phyloP scores from a whole-genome alignment of 331 rosid species.

The Pyrus hybrid region DNA sequence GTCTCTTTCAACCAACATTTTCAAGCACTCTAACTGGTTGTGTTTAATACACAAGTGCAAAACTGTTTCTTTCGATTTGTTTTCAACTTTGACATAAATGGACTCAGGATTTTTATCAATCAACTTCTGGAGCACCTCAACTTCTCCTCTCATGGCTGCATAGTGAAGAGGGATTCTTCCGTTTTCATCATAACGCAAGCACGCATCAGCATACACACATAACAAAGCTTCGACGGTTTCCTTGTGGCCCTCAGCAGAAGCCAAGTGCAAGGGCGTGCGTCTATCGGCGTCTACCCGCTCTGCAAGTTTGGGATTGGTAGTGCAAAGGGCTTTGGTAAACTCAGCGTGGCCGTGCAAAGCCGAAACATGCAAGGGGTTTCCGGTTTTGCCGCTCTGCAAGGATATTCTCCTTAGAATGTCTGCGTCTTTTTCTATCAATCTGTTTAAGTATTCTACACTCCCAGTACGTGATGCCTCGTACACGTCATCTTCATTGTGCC shows the following conservation, averaged over 20 bases:
- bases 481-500: not conserved
- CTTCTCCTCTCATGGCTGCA: too few relatives aligned
- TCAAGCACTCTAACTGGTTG: constrained; percentile 2
- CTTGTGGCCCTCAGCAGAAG: too few relatives aligned
- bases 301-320: constrained; percentile 8
- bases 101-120: too few relatives aligned
- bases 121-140: too few relatives aligned
- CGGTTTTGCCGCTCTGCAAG: not conserved
- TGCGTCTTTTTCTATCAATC: not conserved
- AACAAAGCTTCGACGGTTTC: too few relatives aligned
- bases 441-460: not conserved
- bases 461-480: constrained; percentile 1
- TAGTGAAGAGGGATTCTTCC: too few relatives aligned
- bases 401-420: not conserved
- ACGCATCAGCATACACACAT: too few relatives aligned
- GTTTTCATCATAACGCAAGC: too few relatives aligned
- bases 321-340: not conserved
- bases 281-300: not conserved
- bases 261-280: too few relatives aligned
- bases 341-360: not conserved
- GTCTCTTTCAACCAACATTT: not conserved
- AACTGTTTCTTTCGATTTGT: not conserved
- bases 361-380: constrained; percentile 1
- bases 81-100: too few relatives aligned
- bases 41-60: constrained; percentile 10